These are phyloP conservation scores for Ajuga chamaepitys DNA, from an alignment of 257 asterid genomes.

Conservation along the genomic window DNA sequence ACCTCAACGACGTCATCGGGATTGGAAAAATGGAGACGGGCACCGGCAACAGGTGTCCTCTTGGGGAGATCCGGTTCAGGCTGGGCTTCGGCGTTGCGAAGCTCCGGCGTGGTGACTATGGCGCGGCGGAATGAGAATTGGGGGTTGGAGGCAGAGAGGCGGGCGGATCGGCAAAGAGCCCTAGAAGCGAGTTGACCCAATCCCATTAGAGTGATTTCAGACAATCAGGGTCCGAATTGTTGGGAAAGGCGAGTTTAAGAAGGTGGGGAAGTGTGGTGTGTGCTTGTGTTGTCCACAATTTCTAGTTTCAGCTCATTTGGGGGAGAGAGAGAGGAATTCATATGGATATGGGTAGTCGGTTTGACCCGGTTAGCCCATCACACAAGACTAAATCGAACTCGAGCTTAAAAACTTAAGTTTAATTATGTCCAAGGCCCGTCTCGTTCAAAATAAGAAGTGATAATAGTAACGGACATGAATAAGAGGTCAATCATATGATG, in stretches of 20 bases:
- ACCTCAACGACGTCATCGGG: conserved; percentile 90
- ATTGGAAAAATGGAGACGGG: conserved; percentile 69
- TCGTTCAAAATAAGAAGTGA: too few species aligned
- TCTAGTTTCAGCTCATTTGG: not conserved
- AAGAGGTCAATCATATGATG: too few species aligned
- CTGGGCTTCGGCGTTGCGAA: conserved; percentile 52
- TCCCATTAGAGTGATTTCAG: conserved; percentile 38
- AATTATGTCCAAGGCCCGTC: too few species aligned
- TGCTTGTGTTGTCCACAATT: conserved; percentile 27
- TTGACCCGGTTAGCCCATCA: not conserved
- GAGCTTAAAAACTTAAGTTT: too few species aligned
- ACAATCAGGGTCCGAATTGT: conserved; percentile 7
- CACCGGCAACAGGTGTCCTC: conserved; percentile 68
- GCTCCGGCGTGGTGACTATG: conserved; percentile 74
- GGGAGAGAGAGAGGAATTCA: not conserved
- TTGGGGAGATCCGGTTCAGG: conserved; percentile 61
- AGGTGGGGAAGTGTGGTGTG: not conserved
- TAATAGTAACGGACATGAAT: too few species aligned
- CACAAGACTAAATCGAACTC: too few species aligned
- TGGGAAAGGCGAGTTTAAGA: conserved; percentile 5
- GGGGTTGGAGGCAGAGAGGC: conserved; percentile 31
- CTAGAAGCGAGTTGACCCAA: conserved; percentile 65
- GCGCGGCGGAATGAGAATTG: conserved; percentile 45
- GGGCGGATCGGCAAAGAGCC: conserved; percentile 50
- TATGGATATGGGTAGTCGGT: not conserved